These are phyloP conservation scores for Astragalus glycyphyllos DNA, from an alignment of 306 rosid species.

Conservation along the genomic window DNA sequence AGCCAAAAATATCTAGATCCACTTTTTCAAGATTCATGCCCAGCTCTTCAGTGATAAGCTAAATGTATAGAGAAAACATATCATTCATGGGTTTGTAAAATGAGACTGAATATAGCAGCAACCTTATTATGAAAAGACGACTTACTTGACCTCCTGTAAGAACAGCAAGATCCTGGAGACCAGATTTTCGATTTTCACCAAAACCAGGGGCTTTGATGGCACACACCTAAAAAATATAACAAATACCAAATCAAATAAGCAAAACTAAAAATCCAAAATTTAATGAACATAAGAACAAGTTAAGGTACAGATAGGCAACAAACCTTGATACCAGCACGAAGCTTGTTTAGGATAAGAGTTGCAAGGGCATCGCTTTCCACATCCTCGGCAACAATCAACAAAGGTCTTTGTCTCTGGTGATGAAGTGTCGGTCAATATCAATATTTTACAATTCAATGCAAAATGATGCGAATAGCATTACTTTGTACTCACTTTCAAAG, in stretches of 20 bases:
- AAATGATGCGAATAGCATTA: slow-evolving; percentile 3
- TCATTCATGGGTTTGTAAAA: slow-evolving; percentile 18
- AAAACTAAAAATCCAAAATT: slow-evolving; percentile 4
- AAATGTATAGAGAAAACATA: slow-evolving; percentile 27
- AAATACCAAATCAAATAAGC: slow-evolving; percentile 26
- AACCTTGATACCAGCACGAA: slow-evolving; percentile 99
- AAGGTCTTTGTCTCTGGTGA: slow-evolving; percentile 85
- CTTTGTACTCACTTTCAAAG: slow-evolving; percentile 69
- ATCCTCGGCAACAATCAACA: slow-evolving; percentile 89
- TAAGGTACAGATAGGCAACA: background rate
- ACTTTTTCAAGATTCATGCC: slow-evolving; percentile 94
- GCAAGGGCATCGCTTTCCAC: slow-evolving; percentile 96
- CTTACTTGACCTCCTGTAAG: slow-evolving; percentile 91
- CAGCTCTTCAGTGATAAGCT: slow-evolving; percentile 95
- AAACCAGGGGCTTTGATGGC: slow-evolving; percentile 99
- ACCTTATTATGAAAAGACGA: background rate
- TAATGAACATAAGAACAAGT: background rate
- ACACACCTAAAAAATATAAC: slow-evolving; percentile 65
- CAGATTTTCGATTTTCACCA: slow-evolving; percentile 90
- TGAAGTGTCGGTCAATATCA: slow-evolving; percentile 27
- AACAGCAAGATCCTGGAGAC: slow-evolving; percentile 86
- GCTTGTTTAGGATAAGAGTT: slow-evolving; percentile 88
- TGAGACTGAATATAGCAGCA: background rate
- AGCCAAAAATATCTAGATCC: slow-evolving; percentile 75
- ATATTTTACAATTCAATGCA: slow-evolving; percentile 28